Evolutionary conservation across 164 flowering plant genomes (phyloP).

Genomic region (Chimonanthus praecox): DNA sequence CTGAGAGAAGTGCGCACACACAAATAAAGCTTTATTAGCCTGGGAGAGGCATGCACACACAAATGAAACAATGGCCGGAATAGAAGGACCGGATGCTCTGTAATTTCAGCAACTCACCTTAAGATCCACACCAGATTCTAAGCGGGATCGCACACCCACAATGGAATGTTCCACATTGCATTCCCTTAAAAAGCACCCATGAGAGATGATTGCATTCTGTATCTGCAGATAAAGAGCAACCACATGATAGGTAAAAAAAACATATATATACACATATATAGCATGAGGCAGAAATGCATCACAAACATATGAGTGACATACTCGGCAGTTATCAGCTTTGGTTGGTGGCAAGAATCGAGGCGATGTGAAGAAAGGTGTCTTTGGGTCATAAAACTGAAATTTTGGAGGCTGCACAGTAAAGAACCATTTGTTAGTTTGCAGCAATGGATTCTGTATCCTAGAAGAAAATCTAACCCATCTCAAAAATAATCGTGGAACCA

Average conservation of each 20-base stretch:
- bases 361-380: slow-evolving; percentile 76
- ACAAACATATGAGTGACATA: slow-evolving; percentile 14
- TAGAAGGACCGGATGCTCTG: too few species aligned
- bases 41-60: too few species aligned
- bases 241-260: neutral
- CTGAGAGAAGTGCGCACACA: too few species aligned
- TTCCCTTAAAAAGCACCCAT: slow-evolving; percentile 81
- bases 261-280: slow-evolving; percentile 1
- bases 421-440: neutral
- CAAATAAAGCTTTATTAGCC: too few species aligned
- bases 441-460: neutral
- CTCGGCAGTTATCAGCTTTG: slow-evolving; percentile 66
- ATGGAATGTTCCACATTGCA: slow-evolving; percentile 61
- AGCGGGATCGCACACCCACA: slow-evolving; percentile 75
- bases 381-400: slow-evolving; percentile 71
- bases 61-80: too few species aligned
- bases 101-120: slow-evolving; percentile 15
- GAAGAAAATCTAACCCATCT: neutral
- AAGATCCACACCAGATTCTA: slow-evolving; percentile 69
- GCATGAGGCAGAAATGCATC: neutral
- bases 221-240: slow-evolving; percentile 32
- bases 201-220: slow-evolving; percentile 72
- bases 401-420: slow-evolving; percentile 45
- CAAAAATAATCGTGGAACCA: too few species aligned
- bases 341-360: slow-evolving; percentile 82